Evolutionary conservation across 2,329 filamentous ascomycete genomes (phyloP).

Genomic region (Aspergillus flavus): DNA sequence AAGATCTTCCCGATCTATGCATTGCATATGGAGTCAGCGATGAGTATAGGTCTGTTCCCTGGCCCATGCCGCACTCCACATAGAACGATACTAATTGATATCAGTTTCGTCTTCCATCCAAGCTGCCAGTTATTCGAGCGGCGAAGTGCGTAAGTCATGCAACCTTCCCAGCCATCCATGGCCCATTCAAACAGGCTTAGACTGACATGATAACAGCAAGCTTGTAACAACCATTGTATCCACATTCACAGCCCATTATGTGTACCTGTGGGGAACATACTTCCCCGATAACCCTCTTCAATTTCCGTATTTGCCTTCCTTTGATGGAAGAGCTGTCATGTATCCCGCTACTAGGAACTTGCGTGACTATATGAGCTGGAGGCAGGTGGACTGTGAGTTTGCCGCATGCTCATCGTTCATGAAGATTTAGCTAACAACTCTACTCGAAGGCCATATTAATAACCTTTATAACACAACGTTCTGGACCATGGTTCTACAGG

Average conservation of each 20-base stretch:
- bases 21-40: constrained; percentile 94
- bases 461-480: constrained; percentile 98
- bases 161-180: background rate
- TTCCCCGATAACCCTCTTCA: constrained; percentile 74
- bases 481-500: constrained; percentile 81
- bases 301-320: constrained; percentile 74
- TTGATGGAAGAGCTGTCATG: constrained; percentile 87
- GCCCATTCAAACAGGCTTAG: background rate
- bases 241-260: constrained; percentile 89
- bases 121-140: constrained; percentile 81
- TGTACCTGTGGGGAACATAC: constrained; percentile 74
- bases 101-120: constrained; percentile 86
- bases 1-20: constrained; percentile 79
- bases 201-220: constrained; percentile 61
- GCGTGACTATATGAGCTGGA: constrained; percentile 94
- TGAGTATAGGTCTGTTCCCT: constrained; percentile 65
- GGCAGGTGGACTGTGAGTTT: constrained; percentile 86
- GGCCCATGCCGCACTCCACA: background rate
- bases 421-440: background rate
- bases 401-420: background rate
- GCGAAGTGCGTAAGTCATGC: constrained; percentile 65
- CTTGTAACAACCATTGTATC: constrained; percentile 88
- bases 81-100: background rate
- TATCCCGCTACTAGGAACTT: constrained; percentile 84
- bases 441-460: constrained; percentile 81